Evolutionary conservation across 495 filamentous ascomycete species (phyloP).

Genomic region (Lentithecium fluviatile): DNA sequence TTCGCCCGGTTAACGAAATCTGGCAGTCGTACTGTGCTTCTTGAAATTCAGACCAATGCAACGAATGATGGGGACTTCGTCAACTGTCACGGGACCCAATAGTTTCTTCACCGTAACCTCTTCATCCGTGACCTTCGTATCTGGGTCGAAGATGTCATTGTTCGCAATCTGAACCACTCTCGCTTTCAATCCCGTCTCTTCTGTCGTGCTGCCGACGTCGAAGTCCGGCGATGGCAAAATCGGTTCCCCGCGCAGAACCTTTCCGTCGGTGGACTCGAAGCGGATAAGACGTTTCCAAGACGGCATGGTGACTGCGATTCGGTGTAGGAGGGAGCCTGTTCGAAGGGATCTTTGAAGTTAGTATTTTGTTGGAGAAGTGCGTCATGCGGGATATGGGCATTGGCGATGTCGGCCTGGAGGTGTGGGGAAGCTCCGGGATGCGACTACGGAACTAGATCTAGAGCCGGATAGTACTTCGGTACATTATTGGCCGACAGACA

Average conservation of each 20-base stretch:
- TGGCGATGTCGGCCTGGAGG: too few relatives aligned
- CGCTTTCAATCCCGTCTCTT: slow-evolving; percentile 43
- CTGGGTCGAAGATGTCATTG: slow-evolving; percentile 46
- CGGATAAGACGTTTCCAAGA: slow-evolving; percentile 53
- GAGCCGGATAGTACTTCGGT: too few relatives aligned
- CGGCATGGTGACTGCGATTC: slow-evolving; percentile 1
- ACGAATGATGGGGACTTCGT: slow-evolving; percentile 39
- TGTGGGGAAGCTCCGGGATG: too few relatives aligned
- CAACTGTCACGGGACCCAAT: slow-evolving; percentile 35
- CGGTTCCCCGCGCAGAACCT: slow-evolving; percentile 51
- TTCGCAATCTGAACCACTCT: slow-evolving; percentile 42
- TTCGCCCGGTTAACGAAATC: background rate
- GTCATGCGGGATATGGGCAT: too few relatives aligned
- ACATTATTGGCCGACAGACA: too few relatives aligned
- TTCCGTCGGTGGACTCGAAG: slow-evolving; percentile 50
- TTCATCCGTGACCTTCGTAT: slow-evolving; percentile 37
- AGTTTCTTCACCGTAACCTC: slow-evolving; percentile 37
- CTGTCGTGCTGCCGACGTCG: slow-evolving; percentile 46
- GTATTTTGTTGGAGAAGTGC: too few relatives aligned
- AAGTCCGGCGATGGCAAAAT: slow-evolving; percentile 46
- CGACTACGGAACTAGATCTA: too few relatives aligned
- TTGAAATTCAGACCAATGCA: slow-evolving; percentile 43
- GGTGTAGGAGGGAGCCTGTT: too few relatives aligned
- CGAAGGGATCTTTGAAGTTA: too few relatives aligned
- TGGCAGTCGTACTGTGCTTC: slow-evolving; percentile 39